Base-by-base conservation (phyloP, 768 basidiomycete species). In the Russula sp. region DNA sequence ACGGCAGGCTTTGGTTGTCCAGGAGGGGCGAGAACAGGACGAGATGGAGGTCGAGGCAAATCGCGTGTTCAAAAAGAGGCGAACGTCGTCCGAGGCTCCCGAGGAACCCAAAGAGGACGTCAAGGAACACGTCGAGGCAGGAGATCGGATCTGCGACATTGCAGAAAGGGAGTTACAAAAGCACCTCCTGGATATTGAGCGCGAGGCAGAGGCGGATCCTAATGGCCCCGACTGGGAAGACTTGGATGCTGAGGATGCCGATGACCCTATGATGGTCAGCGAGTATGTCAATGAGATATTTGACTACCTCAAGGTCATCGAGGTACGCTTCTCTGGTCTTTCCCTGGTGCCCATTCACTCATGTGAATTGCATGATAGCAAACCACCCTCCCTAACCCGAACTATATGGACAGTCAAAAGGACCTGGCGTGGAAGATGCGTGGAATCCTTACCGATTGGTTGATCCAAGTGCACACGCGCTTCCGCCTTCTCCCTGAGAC, bases 201-300 rank as follows among this genome's bases (percentile, higher is more conserved):
- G 75, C 13, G 82, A 84, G 63, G 71, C 69, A 3, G 89, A 89
- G 70, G 85, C 82, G 5, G 86, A 87, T 66, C 85, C 85, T 3
- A 78, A 87, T 59, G 79, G 78, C 64, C 66, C 76, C 69, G 76
- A 80, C 70, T 98, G 93, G 95, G 89, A 89, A 35, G 96, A 98
- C 69, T 81, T 98, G 16, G 94, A 98, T 66, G 85, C 83, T 1
- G 93, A 95, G 22, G 95, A 98, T 71, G 83, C 78, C 56, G 93
- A 94, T 53, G 96, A 99, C 70, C 97, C 96, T 14, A 79, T 92
- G 63, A 98, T 98, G 95, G 95, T 97, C 66, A 88, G 87, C 75
- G 93, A 98, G 74, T 99, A 99, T 70, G 95, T 97, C 54, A 78
- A 78, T 29, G 97, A 98, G 61, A 94, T 98, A 64, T 95, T 94